Conservation (phyloP, 805 yeast species). For the Tetrapisispora taiwanensis region DNA sequence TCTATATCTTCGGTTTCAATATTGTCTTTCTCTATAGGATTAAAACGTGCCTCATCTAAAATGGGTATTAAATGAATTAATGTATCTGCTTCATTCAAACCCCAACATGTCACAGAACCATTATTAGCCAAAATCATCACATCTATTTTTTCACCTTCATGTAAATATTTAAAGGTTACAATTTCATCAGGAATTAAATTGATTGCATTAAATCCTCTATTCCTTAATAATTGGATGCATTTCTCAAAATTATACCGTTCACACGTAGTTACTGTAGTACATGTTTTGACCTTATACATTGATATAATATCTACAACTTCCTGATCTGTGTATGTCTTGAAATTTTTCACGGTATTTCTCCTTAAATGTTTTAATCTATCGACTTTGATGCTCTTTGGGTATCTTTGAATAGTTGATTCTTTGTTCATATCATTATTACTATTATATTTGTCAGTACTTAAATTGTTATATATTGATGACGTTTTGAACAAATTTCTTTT, state of each 20-base stretch:
- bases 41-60: constrained; percentile 39
- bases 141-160: constrained; percentile 36
- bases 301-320: background rate
- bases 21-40: constrained; percentile 31
- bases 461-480: too few species aligned
- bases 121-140: constrained; percentile 54
- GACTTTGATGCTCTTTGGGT: constrained; percentile 9
- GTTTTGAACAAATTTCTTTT: too few species aligned
- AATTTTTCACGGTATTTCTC: constrained; percentile 12
- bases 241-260: constrained; percentile 55
- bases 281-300: constrained; percentile 29
- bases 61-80: constrained; percentile 41
- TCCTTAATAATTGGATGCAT: constrained; percentile 27
- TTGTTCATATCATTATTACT: too few species aligned
- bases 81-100: constrained; percentile 48
- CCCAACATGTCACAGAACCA: constrained; percentile 84
- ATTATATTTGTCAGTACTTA: too few species aligned
- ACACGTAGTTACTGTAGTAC: constrained; percentile 62
- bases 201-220: constrained; percentile 29
- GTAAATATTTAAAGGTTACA: constrained; percentile 39
- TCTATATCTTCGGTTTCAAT: constrained; percentile 84
- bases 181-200: constrained; percentile 62
- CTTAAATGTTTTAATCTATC: constrained; percentile 13
- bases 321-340: background rate
- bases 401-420: background rate